Base-by-base conservation (phyloP, 176 grass and related monocot genomes). In the Avena sativa region DNA sequence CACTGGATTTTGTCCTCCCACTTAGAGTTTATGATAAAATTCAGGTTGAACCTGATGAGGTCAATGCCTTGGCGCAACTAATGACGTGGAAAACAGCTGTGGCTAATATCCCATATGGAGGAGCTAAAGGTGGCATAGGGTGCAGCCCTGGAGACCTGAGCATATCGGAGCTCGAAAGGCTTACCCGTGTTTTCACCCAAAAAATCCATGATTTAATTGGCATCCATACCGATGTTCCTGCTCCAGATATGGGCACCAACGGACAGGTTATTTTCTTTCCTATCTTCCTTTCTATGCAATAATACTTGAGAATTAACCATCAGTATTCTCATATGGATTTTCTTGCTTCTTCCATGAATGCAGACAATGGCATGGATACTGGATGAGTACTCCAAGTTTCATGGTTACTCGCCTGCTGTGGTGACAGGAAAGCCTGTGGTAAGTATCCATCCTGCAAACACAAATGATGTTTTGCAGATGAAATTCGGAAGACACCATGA, bases 321-420 rank as follows among this genome's bases (percentile, higher is more conserved):
- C 9, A 30, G 25, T 52, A 17, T 87, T 57, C 46, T 70, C 36
- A 66, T 85, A 47, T 66, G 28, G 2, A 12, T 32, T 48, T 1
- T 84, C 80, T 86, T 84, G 16, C 49, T 55, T 66, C 32, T 73
- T 75, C 56, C 66, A 53, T 85, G 34, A 5, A 71, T 74, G 59
- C 46, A 95, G 95, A 97, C 95, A 77, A 97, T 97, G 95, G 93
- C 93, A 65, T 97, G 95, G 95, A 95, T 97, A 81, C 91, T 97
- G 51, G 95, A 97, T 62, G 95, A 97, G 52, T 97, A 97, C 77
- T 97, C 95, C 64, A 97, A 97, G 43, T 97, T 97, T 44, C 95
- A 97, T 77, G 95, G 95, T 38, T 90, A 95, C 79, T 97, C 95
- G 55, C 95, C 95, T 83, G 95, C 95, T 79, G 91, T 97, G 80